Base-by-base conservation (phyloP, 2,329 filamentous ascomycete genomes). In the Beauveria caledonica region DNA sequence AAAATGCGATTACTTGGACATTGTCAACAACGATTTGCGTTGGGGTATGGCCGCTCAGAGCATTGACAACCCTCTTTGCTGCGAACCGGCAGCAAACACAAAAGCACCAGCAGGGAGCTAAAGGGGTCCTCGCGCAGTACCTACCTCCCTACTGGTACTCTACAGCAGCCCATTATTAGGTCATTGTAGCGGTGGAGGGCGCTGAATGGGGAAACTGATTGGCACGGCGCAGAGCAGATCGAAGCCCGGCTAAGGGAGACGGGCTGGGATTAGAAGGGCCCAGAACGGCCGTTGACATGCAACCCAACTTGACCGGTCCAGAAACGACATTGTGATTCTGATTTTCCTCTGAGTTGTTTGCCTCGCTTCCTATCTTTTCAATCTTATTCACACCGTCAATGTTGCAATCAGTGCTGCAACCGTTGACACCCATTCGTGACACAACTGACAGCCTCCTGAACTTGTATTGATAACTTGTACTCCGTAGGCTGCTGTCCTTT, bases 151-250 rank as follows among this genome's bases (percentile, higher is more conserved):
- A n/a, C n/a, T n/a, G n/a, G n/a, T n/a, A n/a, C n/a, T n/a, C n/a
- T 2, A 15, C 15, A 13, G 29, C 33, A 23, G 23, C 54, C 29
- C 19, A 44, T 58, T 49, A 19, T 23, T 49, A 58, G 45, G 55
- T 58, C 55, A 58, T 58, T 58, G 45, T 51, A 58, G 56, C 56
- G 56, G 56, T 58, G 56, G 56, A 50, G 21, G 11, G 42, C 21
- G 21, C 29, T 42, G 27, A 56, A 40, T 39, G 19, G 54, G 45
- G 44, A 49, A 50, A 33, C 40, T 57, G 54, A 57, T 57, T 57
- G 54, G 19, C 54, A 36, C 10, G 54, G 27, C 21, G 44, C 27
- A 57, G 54, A 57, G 54, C 29, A 57, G 54, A 57, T 57, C 54
- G 54, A 49, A 33, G 54, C 44, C 29, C 8, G 21, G 42, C 54